phyloP scores from a whole-genome alignment of 805 yeast genomes.

The Ogataea ramenticola region DNA sequence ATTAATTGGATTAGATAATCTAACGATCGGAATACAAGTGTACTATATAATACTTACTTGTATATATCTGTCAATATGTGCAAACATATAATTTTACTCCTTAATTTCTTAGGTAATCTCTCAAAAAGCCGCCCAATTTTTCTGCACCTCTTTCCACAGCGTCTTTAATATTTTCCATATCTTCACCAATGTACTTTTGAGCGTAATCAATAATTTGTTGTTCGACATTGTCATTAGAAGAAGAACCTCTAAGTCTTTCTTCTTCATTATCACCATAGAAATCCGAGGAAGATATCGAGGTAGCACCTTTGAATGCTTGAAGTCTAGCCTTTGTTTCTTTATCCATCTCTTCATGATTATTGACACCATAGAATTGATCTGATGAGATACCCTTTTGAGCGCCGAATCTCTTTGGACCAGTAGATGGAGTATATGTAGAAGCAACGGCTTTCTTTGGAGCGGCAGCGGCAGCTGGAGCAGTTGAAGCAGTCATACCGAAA shows the following conservation, averaged over 20 bases:
- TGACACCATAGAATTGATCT: conserved; percentile 90
- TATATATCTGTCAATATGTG: no score
- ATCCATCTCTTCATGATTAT: conserved; percentile 68
- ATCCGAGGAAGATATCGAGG: conserved; percentile 83
- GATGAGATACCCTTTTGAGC: conserved; percentile 91
- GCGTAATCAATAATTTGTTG: conserved; percentile 52
- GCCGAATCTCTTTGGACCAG: conserved; percentile 65
- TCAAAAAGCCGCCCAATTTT: conserved; percentile 73
- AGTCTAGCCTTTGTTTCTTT: conserved; percentile 78
- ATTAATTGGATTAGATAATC: no score
- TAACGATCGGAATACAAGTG: no score
- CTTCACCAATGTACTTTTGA: conserved; percentile 70
- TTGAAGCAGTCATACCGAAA: conserved; percentile 77
- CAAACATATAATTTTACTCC: not conserved
- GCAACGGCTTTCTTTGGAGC: conserved; percentile 22
- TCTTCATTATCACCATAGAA: conserved; percentile 66
- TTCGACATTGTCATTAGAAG: conserved; percentile 41
- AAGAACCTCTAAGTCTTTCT: conserved; percentile 25
- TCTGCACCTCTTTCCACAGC: conserved; percentile 93
- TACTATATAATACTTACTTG: no score
- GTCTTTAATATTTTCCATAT: conserved; percentile 80
- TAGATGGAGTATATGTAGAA: conserved; percentile 62
- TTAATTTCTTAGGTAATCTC: conserved; percentile 65
- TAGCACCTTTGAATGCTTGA: conserved; percentile 77
- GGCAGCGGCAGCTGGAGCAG: conserved; percentile 38